A percentile compares a stretch with the other conserved stretches of the same genome.
phyloP scores from a whole-genome alignment of 805 yeast genomes.

The Candida arabinofermentans region DNA sequence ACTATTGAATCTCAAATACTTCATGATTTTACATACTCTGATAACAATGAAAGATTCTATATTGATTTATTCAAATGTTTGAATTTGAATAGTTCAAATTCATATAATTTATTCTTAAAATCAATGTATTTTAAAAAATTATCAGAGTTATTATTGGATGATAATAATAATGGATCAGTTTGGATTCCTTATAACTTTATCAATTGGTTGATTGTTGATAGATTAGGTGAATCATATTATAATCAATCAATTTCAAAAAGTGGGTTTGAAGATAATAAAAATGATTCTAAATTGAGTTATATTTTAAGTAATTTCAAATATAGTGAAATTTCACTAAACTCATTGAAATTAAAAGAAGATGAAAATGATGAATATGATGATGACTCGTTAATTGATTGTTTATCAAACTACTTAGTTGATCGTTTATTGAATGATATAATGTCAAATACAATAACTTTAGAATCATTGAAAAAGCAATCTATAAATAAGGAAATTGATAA shows the following conservation, averaged over 20 bases:
- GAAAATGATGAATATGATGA: too few relatives aligned
- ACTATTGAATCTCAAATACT: constrained; percentile 16
- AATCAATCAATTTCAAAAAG: not conserved
- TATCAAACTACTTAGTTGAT: constrained; percentile 12
- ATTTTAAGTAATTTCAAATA: constrained; percentile 13
- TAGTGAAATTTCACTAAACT: constrained; percentile 7
- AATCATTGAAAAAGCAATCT: constrained; percentile 11
- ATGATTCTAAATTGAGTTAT: constrained; percentile 5
- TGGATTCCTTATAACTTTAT: constrained; percentile 5
- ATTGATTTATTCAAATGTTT: constrained; percentile 7
- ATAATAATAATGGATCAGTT: constrained; percentile 1
- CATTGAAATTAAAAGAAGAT: constrained; percentile 3
- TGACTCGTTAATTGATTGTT: constrained; percentile 11
- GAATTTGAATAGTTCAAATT: constrained; percentile 4
- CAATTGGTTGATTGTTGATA: constrained; percentile 11
- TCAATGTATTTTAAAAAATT: constrained; percentile 19
- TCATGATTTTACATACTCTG: too few relatives aligned
- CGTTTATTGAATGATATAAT: constrained; percentile 10
- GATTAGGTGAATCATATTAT: constrained; percentile 18
- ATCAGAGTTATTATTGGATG: constrained; percentile 7
- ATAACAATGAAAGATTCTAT: too few relatives aligned
- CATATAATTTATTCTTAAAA: constrained; percentile 19
- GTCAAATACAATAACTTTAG: constrained; percentile 15
- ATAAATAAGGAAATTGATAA: not conserved
- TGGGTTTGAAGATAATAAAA: too few relatives aligned